Conservation (phyloP, 495 filamentous ascomycete species). For the Penicillium silybi region DNA sequence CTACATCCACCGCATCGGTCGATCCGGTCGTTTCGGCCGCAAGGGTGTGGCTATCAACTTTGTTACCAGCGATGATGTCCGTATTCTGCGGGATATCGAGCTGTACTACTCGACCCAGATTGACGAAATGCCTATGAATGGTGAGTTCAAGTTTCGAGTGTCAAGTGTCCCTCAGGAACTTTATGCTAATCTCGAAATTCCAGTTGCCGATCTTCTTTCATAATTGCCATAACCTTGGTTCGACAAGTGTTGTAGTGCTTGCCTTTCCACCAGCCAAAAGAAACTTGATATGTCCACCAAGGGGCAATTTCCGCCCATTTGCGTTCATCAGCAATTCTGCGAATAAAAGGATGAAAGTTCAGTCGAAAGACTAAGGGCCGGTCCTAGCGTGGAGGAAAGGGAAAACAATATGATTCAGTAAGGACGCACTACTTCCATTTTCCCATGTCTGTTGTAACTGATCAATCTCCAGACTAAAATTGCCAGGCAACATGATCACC, state of each 20-base stretch:
- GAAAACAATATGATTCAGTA: slow-evolving; percentile 25
- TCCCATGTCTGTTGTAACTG: not conserved
- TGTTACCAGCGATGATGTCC: slow-evolving; percentile 94
- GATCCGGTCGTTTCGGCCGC: slow-evolving; percentile 90
- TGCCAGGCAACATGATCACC: slow-evolving; percentile 10
- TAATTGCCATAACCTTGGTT: slow-evolving; percentile 18
- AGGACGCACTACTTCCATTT: slow-evolving; percentile 4
- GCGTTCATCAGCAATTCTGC: not conserved
- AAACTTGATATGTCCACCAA: not conserved
- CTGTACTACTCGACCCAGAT: slow-evolving; percentile 97
- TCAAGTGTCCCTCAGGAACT: not conserved
- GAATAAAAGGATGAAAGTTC: not conserved
- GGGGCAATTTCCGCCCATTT: not conserved
- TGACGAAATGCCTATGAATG: slow-evolving; percentile 99
- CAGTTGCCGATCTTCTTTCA: slow-evolving; percentile 47
- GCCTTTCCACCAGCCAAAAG: slow-evolving; percentile 9
- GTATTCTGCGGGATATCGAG: slow-evolving; percentile 97
- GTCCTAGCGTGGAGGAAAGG: slow-evolving; percentile 37
- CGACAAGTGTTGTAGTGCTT: not conserved
- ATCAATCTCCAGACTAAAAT: slow-evolving; percentile 13
- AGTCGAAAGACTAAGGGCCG: not conserved
- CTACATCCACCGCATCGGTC: slow-evolving; percentile 98
- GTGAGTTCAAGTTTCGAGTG: slow-evolving; percentile 22
- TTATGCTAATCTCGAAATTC: slow-evolving; percentile 8
- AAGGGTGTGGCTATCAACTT: slow-evolving; percentile 99